Base-by-base conservation (phyloP, 2,329 filamentous ascomycete genomes). In the Ophioceras dolichostomum region DNA sequence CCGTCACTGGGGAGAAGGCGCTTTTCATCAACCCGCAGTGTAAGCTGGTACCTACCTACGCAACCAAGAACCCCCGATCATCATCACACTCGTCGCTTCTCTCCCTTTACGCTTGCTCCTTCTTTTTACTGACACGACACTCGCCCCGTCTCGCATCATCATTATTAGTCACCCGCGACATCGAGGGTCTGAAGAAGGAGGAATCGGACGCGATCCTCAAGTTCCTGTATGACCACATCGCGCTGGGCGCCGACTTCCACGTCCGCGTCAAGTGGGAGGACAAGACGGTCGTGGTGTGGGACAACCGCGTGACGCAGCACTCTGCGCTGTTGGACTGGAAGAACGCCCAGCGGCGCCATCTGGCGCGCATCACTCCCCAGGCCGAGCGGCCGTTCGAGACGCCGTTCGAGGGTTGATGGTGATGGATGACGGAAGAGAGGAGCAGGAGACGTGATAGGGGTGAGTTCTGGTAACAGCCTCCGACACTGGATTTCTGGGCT, bases 281-380 rank as follows among this genome's bases (percentile, higher is more conserved):
- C 31, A 72, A 75, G n/a, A 89, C 83, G 0, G 84, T 93, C 1
- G 82, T 91, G 2, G 76, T 89, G 1, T 93, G 84, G 84, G 85
- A 91, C 55, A 91, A 89, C 61, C 68, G 84, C 22, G 74, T 88
- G 0, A 87, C 82, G 9, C 71, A 76, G 47, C 85, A 94, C 56
- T 81, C 81, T 6, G 85, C 85, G 2, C 62, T 89, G 28, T 64
- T 89, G 4, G 85, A 93, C 55, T 94, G 85, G 85, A 74, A 81
- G 47, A 75, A 75, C 53, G 84, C 84, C 3, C 76, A 84, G 56
- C 67, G 86, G 41, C 70, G 86, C 36, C 85, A 93, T 60, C 59
- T 93, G 43, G 85, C 84, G 5, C 71, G 86, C 31, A 80, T 93
- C 50, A 89, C 84, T 4, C 84, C 85, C 0, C 83, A 89, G 60